These are phyloP conservation scores for Venturia asperata DNA, from an alignment of 2,329 filamentous ascomycete genomes.

Conservation along the genomic window DNA sequence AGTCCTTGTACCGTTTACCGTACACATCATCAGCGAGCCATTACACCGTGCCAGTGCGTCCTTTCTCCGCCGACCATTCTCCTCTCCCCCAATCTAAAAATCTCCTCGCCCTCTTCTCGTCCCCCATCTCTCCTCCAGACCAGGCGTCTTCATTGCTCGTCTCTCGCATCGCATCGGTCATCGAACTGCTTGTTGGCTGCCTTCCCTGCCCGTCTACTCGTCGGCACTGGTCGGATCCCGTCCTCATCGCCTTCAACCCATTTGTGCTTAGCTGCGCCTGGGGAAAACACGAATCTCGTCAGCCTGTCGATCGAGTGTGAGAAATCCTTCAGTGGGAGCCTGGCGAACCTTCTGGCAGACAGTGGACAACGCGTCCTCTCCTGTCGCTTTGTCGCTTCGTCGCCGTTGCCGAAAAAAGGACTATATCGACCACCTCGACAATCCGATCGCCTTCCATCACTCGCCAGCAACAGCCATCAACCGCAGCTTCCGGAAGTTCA, in stretches of 20 bases:
- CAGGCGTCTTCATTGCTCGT: conserved; percentile 1
- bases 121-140: not conserved
- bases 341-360: not conserved
- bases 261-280: not conserved
- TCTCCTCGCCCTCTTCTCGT: not conserved
- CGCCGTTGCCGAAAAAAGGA: not conserved
- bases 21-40: conserved; percentile 1
- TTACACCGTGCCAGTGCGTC: not conserved
- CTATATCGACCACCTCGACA: not conserved
- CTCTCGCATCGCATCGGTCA: not conserved
- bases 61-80: not conserved
- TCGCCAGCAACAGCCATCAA: conserved; percentile 8
- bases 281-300: not conserved
- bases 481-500: not conserved
- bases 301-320: not conserved
- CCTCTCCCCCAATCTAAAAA: not conserved
- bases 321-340: conserved; percentile 6
- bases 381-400: conserved; percentile 5
- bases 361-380: not conserved
- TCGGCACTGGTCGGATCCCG: not conserved
- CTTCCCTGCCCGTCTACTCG: not conserved
- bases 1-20: not conserved
- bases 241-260: not conserved
- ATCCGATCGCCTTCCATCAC: not conserved
- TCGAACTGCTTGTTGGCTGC: not conserved